Evolutionary conservation across 257 asterid species (phyloP).

Genomic region (Datura wrightii): DNA sequence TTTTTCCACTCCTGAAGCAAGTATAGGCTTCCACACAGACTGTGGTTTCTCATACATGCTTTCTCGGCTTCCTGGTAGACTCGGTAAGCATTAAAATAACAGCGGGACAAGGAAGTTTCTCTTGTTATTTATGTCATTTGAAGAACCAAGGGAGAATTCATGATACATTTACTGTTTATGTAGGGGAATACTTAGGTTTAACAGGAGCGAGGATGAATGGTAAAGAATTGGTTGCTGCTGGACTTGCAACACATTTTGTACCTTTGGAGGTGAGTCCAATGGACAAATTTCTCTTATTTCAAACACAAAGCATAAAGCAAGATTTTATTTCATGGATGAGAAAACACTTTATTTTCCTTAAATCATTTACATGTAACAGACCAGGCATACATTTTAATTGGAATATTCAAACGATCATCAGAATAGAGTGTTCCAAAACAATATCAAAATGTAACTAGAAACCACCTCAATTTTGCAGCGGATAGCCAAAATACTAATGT

Average conservation of each 20-base stretch:
- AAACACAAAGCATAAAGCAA: neutral
- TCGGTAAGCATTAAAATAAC: constrained; percentile 56
- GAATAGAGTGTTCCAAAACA: neutral
- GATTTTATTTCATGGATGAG: neutral
- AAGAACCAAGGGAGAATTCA: neutral
- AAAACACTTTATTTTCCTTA: neutral
- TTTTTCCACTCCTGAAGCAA: constrained; percentile 94
- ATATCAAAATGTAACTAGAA: neutral
- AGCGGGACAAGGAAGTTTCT: neutral
- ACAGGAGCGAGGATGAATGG: constrained; percentile 92
- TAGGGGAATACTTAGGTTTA: constrained; percentile 89
- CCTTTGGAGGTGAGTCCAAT: constrained; percentile 69
- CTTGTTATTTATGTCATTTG: neutral
- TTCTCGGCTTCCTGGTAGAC: constrained; percentile 78
- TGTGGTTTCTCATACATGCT: constrained; percentile 90
- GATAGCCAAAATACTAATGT: neutral
- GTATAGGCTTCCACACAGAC: constrained; percentile 93
- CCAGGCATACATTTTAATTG: neutral
- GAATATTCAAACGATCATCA: neutral
- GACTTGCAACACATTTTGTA: constrained; percentile 90
- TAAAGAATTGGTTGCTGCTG: constrained; percentile 79
- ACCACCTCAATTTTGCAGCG: neutral
- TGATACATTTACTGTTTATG: constrained; percentile 18
- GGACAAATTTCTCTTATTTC: neutral
- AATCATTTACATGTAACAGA: neutral